Conservation (phyloP, 371 early-diverging fungal species). For the Mortierella sp. region DNA sequence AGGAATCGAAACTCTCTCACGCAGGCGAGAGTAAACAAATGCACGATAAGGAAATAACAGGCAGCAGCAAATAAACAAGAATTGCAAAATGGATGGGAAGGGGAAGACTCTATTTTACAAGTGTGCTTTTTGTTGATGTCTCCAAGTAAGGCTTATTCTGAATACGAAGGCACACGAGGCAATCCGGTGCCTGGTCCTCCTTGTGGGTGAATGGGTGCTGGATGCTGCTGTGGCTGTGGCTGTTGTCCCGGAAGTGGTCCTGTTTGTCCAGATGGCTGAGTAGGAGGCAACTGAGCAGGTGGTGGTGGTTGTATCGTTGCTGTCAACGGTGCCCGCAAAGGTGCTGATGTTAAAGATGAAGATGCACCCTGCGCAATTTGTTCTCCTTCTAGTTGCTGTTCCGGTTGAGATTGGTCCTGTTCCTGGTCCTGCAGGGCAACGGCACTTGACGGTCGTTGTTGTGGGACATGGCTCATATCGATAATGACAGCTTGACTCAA, state of each 20-base stretch:
- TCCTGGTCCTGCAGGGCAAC: not conserved
- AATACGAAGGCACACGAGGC: not conserved
- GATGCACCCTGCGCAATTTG: not conserved
- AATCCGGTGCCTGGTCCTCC: constrained; percentile 6
- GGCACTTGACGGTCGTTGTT: not conserved
- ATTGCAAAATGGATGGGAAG: no score
- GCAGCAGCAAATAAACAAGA: no score
- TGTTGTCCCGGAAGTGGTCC: not conserved
- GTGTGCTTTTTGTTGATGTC: not conserved
- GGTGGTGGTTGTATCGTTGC: not conserved
- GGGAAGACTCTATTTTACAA: not conserved
- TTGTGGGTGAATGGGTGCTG: not conserved
- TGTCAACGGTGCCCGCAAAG: not conserved
- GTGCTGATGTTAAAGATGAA: not conserved
- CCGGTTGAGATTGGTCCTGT: not conserved
- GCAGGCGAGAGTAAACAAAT: no score
- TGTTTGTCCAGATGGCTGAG: not conserved
- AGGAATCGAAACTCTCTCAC: no score
- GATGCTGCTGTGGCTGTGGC: not conserved
- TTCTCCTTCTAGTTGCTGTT: not conserved
- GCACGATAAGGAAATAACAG: no score
- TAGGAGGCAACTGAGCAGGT: not conserved
- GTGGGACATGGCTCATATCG: not conserved
- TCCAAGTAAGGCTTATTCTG: not conserved
- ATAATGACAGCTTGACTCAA: constrained; percentile 10